Percentiles rank a stretch among this genome's conserved stretches.
Conservation (phyloP, 768 basidiomycete species). For the Leccinum ochraceum region DNA sequence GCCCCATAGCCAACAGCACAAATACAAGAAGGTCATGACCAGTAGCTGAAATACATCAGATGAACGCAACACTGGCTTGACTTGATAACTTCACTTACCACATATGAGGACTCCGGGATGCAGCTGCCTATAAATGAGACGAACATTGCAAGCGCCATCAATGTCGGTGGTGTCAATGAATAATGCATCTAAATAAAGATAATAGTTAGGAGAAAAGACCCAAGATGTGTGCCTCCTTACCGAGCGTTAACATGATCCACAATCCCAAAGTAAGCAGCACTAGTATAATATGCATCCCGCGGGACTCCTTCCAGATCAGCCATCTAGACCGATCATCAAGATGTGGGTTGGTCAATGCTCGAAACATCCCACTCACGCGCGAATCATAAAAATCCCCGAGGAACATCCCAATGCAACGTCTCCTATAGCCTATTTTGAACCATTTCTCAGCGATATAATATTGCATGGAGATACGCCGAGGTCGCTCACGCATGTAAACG, state of each 20-base stretch:
- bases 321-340: slow-evolving; percentile 15
- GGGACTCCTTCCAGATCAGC: slow-evolving; percentile 28
- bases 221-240: slow-evolving; percentile 7
- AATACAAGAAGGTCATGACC: slow-evolving; percentile 23
- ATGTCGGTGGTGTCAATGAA: neutral
- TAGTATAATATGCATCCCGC: slow-evolving; percentile 14
- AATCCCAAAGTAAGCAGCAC: slow-evolving; percentile 17
- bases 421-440: slow-evolving; percentile 3
- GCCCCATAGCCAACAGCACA: slow-evolving; percentile 15
- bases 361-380: slow-evolving; percentile 18
- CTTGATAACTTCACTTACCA: slow-evolving; percentile 11
- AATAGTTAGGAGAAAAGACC: neutral
- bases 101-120: slow-evolving; percentile 7
- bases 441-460: neutral
- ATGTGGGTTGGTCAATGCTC: neutral
- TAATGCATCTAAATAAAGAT: slow-evolving; percentile 6
- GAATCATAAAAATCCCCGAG: slow-evolving; percentile 26
- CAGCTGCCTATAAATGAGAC: neutral
- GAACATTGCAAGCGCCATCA: neutral
- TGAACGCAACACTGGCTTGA: neutral
- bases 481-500: slow-evolving; percentile 9
- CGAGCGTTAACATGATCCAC: slow-evolving; percentile 15
- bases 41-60: slow-evolving; percentile 12
- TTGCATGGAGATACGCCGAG: too few relatives aligned
- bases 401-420: slow-evolving; percentile 16